Conservation (phyloP, 2,329 filamentous ascomycete species). For the Didymella lethalis region DNA sequence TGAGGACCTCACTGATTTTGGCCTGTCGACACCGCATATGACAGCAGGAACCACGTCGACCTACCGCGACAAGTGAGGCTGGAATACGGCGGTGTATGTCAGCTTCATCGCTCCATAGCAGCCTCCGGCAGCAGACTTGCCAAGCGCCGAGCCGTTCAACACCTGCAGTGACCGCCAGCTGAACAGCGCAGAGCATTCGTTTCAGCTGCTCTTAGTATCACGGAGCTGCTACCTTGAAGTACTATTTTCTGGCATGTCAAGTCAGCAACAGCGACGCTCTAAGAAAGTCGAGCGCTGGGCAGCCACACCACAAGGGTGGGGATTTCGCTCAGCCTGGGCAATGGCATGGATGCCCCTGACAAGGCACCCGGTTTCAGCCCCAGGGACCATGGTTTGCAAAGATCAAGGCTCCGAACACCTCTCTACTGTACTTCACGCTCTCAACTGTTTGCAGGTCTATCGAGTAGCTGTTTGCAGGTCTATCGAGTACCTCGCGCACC, state of each 20-base stretch:
- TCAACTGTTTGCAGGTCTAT: not conserved
- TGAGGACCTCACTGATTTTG: slow-evolving; percentile 9
- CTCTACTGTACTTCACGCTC: not conserved
- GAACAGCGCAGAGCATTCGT: not conserved
- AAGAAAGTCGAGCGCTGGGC: not conserved
- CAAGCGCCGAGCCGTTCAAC: not conserved
- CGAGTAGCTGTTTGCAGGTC: not conserved
- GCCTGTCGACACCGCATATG: not conserved
- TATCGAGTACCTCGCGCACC: not conserved
- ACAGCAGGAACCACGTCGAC: not conserved
- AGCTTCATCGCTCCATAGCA: not conserved
- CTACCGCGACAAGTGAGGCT: not conserved
- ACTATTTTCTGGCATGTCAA: not conserved
- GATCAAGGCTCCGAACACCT: not conserved
- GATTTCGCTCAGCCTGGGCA: not conserved
- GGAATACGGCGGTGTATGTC: not conserved
- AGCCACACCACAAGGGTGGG: not conserved
- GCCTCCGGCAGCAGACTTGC: not conserved
- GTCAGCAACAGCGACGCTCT: not conserved
- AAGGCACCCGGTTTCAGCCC: slow-evolving; percentile 4
- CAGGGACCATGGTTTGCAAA: not conserved
- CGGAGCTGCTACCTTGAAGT: not conserved
- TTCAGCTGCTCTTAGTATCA: not conserved
- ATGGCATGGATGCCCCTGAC: slow-evolving; percentile 2
- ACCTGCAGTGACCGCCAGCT: not conserved